These are phyloP conservation scores for Exophiala sideris DNA, from an alignment of 2,329 filamentous ascomycete genomes.

Conservation along the genomic window DNA sequence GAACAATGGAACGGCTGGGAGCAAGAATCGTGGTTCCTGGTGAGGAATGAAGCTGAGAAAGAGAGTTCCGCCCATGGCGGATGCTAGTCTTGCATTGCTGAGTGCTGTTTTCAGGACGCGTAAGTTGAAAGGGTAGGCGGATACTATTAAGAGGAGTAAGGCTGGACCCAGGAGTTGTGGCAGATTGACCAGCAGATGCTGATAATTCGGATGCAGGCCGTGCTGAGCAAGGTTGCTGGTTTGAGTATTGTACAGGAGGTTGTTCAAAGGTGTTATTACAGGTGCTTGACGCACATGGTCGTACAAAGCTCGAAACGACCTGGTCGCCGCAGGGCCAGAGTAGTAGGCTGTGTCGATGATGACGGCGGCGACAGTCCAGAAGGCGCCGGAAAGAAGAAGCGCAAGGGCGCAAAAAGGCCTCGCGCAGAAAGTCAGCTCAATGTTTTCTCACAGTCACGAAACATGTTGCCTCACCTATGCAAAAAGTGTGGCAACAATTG, in stretches of 20 bases:
- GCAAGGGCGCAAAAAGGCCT: conserved; percentile 60
- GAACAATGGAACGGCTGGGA: conserved; percentile 51
- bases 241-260: conserved; percentile 70
- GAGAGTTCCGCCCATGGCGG: conserved; percentile 43
- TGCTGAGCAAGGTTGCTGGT: conserved; percentile 69
- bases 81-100: conserved; percentile 39
- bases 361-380: conserved; percentile 70
- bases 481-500: conserved; percentile 81
- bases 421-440: conserved; percentile 1
- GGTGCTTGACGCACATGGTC: conserved; percentile 59
- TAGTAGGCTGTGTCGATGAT: conserved; percentile 86
- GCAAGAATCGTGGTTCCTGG: conserved; percentile 53
- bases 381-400: conserved; percentile 61
- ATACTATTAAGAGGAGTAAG: conserved; percentile 56
- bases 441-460: not conserved
- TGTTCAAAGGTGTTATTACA: conserved; percentile 73
- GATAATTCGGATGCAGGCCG: conserved; percentile 74
- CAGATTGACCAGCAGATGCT: conserved; percentile 69
- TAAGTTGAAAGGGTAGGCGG: conserved; percentile 31
- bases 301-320: conserved; percentile 39
- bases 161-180: conserved; percentile 71
- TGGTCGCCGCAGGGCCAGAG: conserved; percentile 35
- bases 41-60: conserved; percentile 48
- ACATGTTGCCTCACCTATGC: conserved; percentile 60
- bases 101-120: conserved; percentile 26